Evolutionary conservation across 768 basidiomycete species (phyloP), one percentile per base, ranked within the genome.

Genomic region (Termitomyces sp.): DNA sequence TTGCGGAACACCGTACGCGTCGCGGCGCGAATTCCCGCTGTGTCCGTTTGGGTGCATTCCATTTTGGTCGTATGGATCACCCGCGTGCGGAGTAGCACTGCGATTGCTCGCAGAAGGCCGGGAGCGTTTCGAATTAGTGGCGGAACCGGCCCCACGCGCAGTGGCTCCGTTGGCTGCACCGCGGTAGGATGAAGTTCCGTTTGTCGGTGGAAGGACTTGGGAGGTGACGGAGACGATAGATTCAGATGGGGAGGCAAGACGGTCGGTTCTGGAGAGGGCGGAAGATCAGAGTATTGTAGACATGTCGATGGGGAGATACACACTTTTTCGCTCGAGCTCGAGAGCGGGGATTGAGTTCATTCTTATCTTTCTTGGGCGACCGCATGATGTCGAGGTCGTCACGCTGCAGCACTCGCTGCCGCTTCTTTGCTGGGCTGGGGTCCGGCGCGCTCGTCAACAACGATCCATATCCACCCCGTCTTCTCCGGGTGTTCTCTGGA

Each of bases 151-250:
- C 4, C 55, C 56, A n/a, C 64, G 63, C 5, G 65, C 45, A 41
- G 31, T 55, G 41, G 65, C 49, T 13, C 59, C 58, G 39, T 71
- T 72, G 41, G 63, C 70, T 27, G 69, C 61, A 51, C 73, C 76
- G 46, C 63, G 68, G n/a, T 55, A 65, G 47, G 51, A 62, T 42
- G 69, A 55, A 42, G 64, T 68, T 55, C 67, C 68, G 45, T 77
- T 75, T 12, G 71, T 62, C 44, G 76, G 75, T 27, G 73, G 69
- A 24, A 77, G 81, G 54, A 82, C 70, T 64, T 89, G 87, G 31
- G 87, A 87, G n/a, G 81, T 83, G 67, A 85, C 81, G 1, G 89
- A 91, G 45, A 87, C 75, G 37, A 89, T 66, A 9, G 89, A 92
- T 66, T 91, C 89, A 13, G 88, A 79, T 6, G 89, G 89, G 2